Conservation (phyloP, 768 basidiomycete species). For the Collybia nuda region DNA sequence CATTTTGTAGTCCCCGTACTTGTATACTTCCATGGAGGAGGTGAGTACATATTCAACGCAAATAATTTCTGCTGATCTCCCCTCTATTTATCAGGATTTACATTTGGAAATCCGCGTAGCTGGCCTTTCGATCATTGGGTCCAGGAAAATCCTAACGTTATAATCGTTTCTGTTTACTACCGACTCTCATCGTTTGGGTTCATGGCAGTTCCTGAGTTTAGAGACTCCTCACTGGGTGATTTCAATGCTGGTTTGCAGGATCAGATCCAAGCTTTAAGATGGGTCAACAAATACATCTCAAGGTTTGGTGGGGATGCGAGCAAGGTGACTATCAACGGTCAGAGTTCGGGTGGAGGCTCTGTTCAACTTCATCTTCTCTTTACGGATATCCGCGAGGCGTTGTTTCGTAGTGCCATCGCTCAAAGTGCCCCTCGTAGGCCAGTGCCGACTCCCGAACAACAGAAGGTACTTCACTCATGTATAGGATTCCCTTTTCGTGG, state of each 20-base stretch:
- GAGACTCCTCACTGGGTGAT: constrained; percentile 32
- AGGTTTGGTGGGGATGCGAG: constrained; percentile 64
- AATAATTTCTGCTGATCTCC: not conserved
- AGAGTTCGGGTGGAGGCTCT: constrained; percentile 58
- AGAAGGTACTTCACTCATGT: constrained; percentile 34
- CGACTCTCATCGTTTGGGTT: constrained; percentile 66
- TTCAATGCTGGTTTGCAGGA: constrained; percentile 32
- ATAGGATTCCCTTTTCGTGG: not conserved
- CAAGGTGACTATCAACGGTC: constrained; percentile 59
- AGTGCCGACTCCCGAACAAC: constrained; percentile 49
- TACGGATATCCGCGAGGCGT: constrained; percentile 33
- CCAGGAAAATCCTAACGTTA: constrained; percentile 58
- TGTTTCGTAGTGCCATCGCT: constrained; percentile 58
- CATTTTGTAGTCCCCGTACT: constrained; percentile 41
- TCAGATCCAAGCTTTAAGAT: constrained; percentile 60
- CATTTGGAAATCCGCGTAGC: constrained; percentile 61
- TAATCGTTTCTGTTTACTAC: constrained; percentile 68
- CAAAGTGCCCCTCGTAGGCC: constrained; percentile 61
- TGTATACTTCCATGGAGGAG: constrained; percentile 52
- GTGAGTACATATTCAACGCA: constrained; percentile 14
- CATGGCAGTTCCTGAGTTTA: constrained; percentile 49
- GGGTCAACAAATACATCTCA: constrained; percentile 61
- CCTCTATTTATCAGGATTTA: constrained; percentile 36
- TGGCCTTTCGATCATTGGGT: constrained; percentile 72
- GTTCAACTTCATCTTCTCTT: constrained; percentile 56